Percentiles rank a stretch among this genome's conserved stretches.
Conservation (phyloP, 2,329 filamentous ascomycete species). For the Ilyonectria mors-panacis region DNA sequence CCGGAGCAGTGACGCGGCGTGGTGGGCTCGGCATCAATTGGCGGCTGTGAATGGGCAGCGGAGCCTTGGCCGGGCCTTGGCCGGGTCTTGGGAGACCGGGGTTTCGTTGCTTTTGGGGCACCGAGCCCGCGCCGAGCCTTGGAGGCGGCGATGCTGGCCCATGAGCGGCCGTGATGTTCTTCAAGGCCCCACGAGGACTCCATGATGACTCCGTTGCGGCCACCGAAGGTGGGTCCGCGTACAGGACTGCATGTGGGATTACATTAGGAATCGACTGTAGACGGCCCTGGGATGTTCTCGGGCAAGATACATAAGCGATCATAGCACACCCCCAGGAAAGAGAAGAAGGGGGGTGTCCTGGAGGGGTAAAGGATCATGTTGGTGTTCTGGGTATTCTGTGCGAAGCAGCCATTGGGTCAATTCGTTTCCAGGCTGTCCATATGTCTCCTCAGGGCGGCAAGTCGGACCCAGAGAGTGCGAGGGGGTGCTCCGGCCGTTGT, state of each 20-base stretch:
- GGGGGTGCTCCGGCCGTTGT: neutral
- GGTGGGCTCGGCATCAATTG: slow-evolving; percentile 45
- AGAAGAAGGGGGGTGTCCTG: neutral
- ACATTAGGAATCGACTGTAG: slow-evolving; percentile 41
- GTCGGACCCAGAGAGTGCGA: neutral
- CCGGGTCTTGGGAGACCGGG: slow-evolving; percentile 40
- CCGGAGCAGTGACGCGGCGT: slow-evolving; percentile 46
- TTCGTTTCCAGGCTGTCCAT: neutral
- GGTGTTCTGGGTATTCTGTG: slow-evolving; percentile 4
- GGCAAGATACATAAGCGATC: slow-evolving; percentile 10
- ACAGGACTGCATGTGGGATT: slow-evolving; percentile 32
- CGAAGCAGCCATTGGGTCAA: neutral
- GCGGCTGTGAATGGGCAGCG: slow-evolving; percentile 34
- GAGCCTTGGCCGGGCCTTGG: slow-evolving; percentile 38
- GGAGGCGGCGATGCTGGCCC: slow-evolving; percentile 33
- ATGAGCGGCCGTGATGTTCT: slow-evolving; percentile 20
- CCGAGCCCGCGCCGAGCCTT: slow-evolving; percentile 38
- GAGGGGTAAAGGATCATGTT: slow-evolving; percentile 15
- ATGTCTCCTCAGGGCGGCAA: neutral
- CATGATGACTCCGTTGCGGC: slow-evolving; percentile 14
- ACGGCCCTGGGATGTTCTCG: slow-evolving; percentile 28
- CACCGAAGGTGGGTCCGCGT: slow-evolving; percentile 37
- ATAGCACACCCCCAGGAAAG: slow-evolving; percentile 13
- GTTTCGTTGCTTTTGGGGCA: slow-evolving; percentile 34
- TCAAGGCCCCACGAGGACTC: slow-evolving; percentile 30